phyloP scores from a whole-genome alignment of 306 rosid genomes.

The Prunus kanzakura region DNA sequence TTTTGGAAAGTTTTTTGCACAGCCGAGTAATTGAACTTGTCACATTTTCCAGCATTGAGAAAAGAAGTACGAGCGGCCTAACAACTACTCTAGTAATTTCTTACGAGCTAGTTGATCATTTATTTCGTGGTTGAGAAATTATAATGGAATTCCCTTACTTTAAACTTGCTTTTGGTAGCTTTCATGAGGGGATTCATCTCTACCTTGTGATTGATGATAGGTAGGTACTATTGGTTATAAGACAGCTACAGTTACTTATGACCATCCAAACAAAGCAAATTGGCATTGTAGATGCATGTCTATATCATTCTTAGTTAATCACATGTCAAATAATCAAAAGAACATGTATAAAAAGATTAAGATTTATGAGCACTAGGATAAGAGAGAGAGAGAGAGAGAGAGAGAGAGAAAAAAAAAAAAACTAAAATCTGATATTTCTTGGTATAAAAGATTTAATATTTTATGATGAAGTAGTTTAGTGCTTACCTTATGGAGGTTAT shows the following conservation, averaged over 20 bases:
- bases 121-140: not conserved
- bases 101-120: too few relatives aligned
- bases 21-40: not conserved
- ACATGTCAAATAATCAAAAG: not conserved
- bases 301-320: not conserved
- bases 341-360: too few relatives aligned
- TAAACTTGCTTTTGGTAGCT: not conserved
- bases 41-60: too few relatives aligned
- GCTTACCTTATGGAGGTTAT: too few relatives aligned
- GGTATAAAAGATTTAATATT: too few relatives aligned
- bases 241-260: not conserved
- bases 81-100: too few relatives aligned
- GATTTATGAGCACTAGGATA: too few relatives aligned
- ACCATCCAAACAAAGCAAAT: not conserved
- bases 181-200: slow-evolving; percentile 11
- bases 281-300: not conserved
- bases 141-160: not conserved
- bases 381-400: too few relatives aligned
- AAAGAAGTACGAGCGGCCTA: too few relatives aligned
- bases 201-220: slow-evolving; percentile 3
- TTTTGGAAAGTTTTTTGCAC: not conserved
- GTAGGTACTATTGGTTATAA: not conserved
- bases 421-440: too few relatives aligned
- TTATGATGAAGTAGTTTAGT: too few relatives aligned
- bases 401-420: too few relatives aligned